These are phyloP conservation scores for Monosporozyma siamensis DNA, from an alignment of 805 yeast species.

Conservation along the genomic window DNA sequence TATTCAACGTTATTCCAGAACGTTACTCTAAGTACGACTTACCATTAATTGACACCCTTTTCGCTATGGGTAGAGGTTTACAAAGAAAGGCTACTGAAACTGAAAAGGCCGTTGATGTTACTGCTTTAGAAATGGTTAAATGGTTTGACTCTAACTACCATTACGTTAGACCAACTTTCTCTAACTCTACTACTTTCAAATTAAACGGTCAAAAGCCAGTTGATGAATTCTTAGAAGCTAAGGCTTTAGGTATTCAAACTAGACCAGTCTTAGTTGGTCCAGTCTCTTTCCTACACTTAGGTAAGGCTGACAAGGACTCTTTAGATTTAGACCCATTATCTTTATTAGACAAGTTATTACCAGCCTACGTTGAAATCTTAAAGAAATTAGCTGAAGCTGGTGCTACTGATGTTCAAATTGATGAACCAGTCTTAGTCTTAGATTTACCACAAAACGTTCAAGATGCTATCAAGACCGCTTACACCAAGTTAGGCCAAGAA, in stretches of 20 bases:
- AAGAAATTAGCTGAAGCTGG: constrained; percentile 87
- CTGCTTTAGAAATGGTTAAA: constrained; percentile 99
- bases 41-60: constrained; percentile 81
- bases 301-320: constrained; percentile 98
- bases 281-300: constrained; percentile 85
- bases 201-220: constrained; percentile 94
- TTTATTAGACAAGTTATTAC: constrained; percentile 79
- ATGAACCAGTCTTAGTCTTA: constrained; percentile 93
- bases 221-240: constrained; percentile 96
- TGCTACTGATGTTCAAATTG: constrained; percentile 90
- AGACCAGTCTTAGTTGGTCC: constrained; percentile 98
- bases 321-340: constrained; percentile 89
- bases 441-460: constrained; percentile 81
- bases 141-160: constrained; percentile 99
- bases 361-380: constrained; percentile 86
- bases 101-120: constrained; percentile 87
- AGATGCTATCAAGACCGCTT: constrained; percentile 84
- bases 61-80: constrained; percentile 99
- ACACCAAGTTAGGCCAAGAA: constrained; percentile 58
- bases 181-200: constrained; percentile 90
- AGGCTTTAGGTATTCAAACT: constrained; percentile 89
- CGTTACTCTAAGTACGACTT: constrained; percentile 84
- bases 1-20: constrained; percentile 94
- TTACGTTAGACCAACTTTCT: constrained; percentile 98
- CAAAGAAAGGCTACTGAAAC: constrained; percentile 91